Evolutionary conservation across 2,329 filamentous ascomycete genomes (phyloP), one percentile per base, ranked within the genome.

Genomic region (Cordyceps javanica): DNA sequence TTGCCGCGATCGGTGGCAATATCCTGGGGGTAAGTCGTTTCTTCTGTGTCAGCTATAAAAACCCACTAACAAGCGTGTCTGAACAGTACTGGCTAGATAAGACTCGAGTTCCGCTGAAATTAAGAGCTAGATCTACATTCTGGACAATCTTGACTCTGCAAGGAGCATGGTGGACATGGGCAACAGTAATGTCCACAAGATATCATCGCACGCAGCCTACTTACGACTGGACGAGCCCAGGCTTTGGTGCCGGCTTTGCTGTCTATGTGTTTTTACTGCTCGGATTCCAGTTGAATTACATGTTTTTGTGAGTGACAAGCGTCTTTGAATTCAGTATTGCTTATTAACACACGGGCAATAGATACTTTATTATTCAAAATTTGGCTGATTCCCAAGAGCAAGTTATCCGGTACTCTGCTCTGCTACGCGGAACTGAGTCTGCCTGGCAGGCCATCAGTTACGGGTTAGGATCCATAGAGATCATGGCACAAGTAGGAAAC

Each of bases 401-500:
- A 62, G 79, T 90, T 2, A 81, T 91, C 44, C 80, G 87, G 1
- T 85, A 87, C 64, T 81, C 87, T 0, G 86, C 85, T 0, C 70
- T 91, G 13, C 73, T 91, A 3, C 77, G 87, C 57, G 88, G 85
- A 1, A 88, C 85, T 0, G 87, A 91, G 69, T 89, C 85, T 1
- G 88, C 85, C 0, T 87, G 85, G 73, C 88, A 91, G 67, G 87
- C 87, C 7, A 71, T 91, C 16, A 88, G 85, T 64, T 91, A 90
- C 60, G 88, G 87, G 0, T 69, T 90, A 0, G 82, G 80, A 9
- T 85, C 83, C 3, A 62, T 89, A 10, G 71, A 74, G 0, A 67
- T 88, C 6, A 86, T 90, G 67, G 86, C 81, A 2, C 73, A 85
- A 51, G 78, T 88, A 3, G 87, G 86, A 3, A 83, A 77, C 16